Conservation (phyloP, 2,329 filamentous ascomycete genomes). For the Trichoderma sp. region DNA sequence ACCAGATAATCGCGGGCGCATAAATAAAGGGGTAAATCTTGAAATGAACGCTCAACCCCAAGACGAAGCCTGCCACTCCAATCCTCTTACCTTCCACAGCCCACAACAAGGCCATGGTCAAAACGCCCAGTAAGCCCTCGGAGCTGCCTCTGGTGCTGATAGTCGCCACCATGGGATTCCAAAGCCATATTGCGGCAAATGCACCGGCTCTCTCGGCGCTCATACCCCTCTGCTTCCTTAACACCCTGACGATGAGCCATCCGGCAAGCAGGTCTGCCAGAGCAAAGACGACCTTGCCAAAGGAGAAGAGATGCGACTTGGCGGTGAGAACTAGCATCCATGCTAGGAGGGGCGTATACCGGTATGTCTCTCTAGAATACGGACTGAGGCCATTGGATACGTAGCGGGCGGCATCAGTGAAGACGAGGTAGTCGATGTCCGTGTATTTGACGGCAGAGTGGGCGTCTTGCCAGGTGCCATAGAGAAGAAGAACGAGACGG, state of each 20-base stretch:
- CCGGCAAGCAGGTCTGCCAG: constrained; percentile 80
- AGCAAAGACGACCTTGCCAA: constrained; percentile 85
- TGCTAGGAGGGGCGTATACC: constrained; percentile 90
- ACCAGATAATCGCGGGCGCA: constrained; percentile 75
- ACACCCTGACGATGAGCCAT: constrained; percentile 60
- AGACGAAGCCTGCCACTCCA: constrained; percentile 65
- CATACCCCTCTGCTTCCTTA: constrained; percentile 43
- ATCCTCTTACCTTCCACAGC: constrained; percentile 65
- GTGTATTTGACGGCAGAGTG: constrained; percentile 94
- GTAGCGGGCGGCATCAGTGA: constrained; percentile 89
- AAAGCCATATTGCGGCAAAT: constrained; percentile 84
- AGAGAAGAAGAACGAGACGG: constrained; percentile 72
- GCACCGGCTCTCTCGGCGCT: constrained; percentile 57
- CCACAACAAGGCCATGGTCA: constrained; percentile 82
- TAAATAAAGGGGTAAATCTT: constrained; percentile 99
- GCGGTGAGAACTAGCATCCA: constrained; percentile 84
- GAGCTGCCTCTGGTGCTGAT: constrained; percentile 95
- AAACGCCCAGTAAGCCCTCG: constrained; percentile 81
- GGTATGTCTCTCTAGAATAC: constrained; percentile 89
- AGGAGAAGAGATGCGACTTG: constrained; percentile 65
- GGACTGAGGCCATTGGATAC: constrained; percentile 66
- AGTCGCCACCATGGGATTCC: constrained; percentile 97
- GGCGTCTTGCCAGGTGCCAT: constrained; percentile 90
- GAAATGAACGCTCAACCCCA: constrained; percentile 88
- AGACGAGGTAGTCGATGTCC: constrained; percentile 97